phyloP scores from a whole-genome alignment of 225 moss, liverwort and hornwort species.

The Pseudoscleropodium purum region DNA sequence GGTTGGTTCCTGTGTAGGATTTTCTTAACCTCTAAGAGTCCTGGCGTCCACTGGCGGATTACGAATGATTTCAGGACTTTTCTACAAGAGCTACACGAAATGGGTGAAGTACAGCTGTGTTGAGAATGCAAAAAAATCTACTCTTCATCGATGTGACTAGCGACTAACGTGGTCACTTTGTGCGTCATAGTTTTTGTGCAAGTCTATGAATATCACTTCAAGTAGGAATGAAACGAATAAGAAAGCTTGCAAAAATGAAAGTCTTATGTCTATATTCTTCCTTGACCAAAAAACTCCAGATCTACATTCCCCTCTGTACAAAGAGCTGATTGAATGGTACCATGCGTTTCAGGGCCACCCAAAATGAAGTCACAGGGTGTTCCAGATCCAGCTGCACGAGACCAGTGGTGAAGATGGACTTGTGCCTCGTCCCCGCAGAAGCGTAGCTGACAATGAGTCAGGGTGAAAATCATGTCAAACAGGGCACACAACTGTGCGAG shows the following conservation, averaged over 20 bases:
- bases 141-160: not conserved
- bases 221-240: not conserved
- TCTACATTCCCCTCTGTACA: not conserved
- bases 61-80: not conserved
- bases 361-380: not conserved
- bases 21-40: not conserved
- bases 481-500: not conserved
- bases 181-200: not conserved
- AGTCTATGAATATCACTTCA: not conserved
- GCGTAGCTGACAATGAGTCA: constrained; percentile 16
- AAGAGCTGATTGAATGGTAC: not conserved
- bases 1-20: not conserved
- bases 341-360: constrained; percentile 12
- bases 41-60: not conserved
- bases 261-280: not conserved
- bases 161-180: no score
- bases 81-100: not conserved
- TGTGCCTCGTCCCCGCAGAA: constrained; percentile 31
- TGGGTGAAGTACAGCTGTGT: not conserved
- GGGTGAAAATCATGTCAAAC: not conserved
- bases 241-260: not conserved
- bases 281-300: not conserved
- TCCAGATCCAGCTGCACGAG: constrained; percentile 7
- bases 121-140: not conserved
- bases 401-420: not conserved